Evolutionary conservation across 2,329 filamentous ascomycete species (phyloP).

Genomic region (Sclerotinia spermophila): DNA sequence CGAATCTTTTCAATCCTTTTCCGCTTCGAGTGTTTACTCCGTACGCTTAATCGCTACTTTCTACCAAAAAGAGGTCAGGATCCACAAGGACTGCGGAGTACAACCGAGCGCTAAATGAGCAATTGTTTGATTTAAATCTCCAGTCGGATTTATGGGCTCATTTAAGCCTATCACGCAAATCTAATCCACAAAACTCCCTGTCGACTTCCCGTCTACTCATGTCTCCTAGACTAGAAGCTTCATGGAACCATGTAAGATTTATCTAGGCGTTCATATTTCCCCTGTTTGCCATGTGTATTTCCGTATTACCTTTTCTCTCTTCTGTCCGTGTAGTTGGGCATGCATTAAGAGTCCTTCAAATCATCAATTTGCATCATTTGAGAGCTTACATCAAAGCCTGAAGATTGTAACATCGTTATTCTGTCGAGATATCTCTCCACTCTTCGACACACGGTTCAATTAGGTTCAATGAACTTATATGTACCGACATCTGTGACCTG

Average conservation of each 20-base stretch:
- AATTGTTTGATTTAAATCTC: conserved; percentile 3
- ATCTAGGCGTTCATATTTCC: background rate
- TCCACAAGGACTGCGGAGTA: background rate
- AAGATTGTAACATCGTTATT: background rate
- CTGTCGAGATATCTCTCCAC: conserved; percentile 3
- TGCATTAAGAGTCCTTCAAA: background rate
- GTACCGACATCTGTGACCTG: background rate
- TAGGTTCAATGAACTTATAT: conserved; percentile 8
- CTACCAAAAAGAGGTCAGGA: background rate
- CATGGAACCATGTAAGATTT: conserved; percentile 4
- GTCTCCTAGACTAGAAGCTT: conserved; percentile 2
- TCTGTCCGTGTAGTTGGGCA: background rate
- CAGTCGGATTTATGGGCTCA: background rate
- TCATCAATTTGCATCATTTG: background rate
- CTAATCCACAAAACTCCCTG: background rate
- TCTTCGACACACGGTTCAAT: background rate
- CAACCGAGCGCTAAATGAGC: background rate
- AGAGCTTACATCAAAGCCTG: background rate
- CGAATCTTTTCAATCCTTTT: background rate
- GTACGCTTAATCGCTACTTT: background rate
- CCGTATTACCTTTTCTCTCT: background rate
- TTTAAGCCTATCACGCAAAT: background rate
- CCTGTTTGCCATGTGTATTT: conserved; percentile 12
- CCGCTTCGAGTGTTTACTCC: background rate
- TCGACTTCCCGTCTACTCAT: background rate